Conservation (phyloP, 164 flowering plant species). For the grape (Vitis vinifera) region DNA sequence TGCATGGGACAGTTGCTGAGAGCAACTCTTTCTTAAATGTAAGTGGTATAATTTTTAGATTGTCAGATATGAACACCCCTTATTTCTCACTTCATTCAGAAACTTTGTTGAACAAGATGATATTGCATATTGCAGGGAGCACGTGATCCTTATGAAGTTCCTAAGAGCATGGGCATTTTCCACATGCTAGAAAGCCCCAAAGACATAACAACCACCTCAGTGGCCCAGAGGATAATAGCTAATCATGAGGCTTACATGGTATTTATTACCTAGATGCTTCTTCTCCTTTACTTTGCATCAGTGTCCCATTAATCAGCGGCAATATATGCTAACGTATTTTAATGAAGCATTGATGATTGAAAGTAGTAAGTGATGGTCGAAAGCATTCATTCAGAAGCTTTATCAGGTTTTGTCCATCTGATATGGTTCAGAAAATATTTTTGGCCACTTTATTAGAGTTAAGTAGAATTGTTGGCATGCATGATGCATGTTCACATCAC, state of each 20-base stretch:
- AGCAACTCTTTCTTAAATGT: constrained; percentile 33
- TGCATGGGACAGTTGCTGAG: constrained; percentile 71
- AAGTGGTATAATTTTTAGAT: constrained; percentile 20
- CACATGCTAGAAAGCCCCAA: constrained; percentile 65
- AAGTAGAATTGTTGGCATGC: too few species aligned
- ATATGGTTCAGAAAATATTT: too few species aligned
- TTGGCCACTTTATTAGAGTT: too few species aligned
- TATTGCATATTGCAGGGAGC: constrained; percentile 38
- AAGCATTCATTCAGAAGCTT: too few species aligned
- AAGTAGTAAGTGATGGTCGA: too few species aligned
- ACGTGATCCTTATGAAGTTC: constrained; percentile 66
- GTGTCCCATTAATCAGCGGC: too few species aligned
- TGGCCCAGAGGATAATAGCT: constrained; percentile 65
- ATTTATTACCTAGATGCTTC: constrained; percentile 5
- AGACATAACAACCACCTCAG: constrained; percentile 55
- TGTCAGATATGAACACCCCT: neutral
- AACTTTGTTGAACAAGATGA: neutral
- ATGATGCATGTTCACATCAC: too few species aligned
- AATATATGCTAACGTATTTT: neutral
- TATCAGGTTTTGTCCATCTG: too few species aligned
- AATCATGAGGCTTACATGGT: constrained; percentile 71
- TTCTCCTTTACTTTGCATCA: too few species aligned
- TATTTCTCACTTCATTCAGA: neutral
- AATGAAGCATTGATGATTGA: too few species aligned
- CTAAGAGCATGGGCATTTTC: constrained; percentile 78